Percentiles rank a stretch among this genome's conserved stretches.
phyloP scores from a whole-genome alignment of 176 grass and related monocot genomes.

The Oryza officinalis region DNA sequence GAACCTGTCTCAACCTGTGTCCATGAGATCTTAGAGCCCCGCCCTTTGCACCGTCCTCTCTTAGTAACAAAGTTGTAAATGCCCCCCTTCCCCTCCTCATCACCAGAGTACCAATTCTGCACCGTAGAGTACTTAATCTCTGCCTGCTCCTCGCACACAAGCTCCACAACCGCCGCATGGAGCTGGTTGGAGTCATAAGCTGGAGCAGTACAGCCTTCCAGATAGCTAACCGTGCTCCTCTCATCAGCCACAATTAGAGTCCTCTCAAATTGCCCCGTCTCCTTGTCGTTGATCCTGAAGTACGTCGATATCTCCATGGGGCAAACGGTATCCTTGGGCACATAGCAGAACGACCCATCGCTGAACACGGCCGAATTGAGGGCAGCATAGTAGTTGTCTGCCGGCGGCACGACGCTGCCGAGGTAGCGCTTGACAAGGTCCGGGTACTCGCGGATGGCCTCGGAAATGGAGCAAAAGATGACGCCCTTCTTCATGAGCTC shows the following conservation, averaged over 20 bases:
- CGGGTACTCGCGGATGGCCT: constrained; percentile 90
- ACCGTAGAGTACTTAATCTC: constrained; percentile 97
- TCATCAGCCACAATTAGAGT: constrained; percentile 88
- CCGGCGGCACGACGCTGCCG: constrained; percentile 65
- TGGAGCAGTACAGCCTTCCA: constrained; percentile 92
- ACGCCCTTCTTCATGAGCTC: constrained; percentile 83
- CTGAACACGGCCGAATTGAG: constrained; percentile 96
- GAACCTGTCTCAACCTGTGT: constrained; percentile 98
- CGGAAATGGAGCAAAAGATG: constrained; percentile 98
- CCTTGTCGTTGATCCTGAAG: constrained; percentile 88
- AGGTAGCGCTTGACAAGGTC: constrained; percentile 72
- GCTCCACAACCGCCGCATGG: constrained; percentile 89
- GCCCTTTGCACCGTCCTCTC: constrained; percentile 76
- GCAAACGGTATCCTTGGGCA: constrained; percentile 87
- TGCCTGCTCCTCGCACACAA: constrained; percentile 77
- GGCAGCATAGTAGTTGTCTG: constrained; percentile 90
- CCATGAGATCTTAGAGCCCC: constrained; percentile 86
- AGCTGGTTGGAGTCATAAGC: constrained; percentile 86
- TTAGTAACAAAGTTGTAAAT: constrained; percentile 99
- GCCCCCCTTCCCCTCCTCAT: constrained; percentile 78
- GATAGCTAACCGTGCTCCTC: constrained; percentile 82
- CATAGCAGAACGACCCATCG: constrained; percentile 96
- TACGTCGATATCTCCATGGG: constrained; percentile 98
- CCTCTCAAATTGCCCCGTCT: constrained; percentile 92
- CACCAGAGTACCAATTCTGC: constrained; percentile 96